phyloP scores from a whole-genome alignment of 1,284 basidiomycete genomes.

The Pseudozyma thailandica region DNA sequence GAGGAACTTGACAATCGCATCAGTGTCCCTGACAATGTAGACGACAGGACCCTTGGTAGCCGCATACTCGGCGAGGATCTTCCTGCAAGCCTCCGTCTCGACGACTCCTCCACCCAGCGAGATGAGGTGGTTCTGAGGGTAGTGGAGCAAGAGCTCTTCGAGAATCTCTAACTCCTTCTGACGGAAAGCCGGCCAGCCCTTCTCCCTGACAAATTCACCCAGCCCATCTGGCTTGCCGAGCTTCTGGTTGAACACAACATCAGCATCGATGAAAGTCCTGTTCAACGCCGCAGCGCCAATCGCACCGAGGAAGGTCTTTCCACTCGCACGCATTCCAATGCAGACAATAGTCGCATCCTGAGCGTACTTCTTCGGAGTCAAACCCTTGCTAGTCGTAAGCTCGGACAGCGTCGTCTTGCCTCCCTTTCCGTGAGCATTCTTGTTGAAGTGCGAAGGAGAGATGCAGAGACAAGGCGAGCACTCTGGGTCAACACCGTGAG shows the following conservation, averaged over 20 bases:
- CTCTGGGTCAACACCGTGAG: conserved; percentile 82
- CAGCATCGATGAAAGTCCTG: conserved; percentile 88
- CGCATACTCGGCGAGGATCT: conserved; percentile 78
- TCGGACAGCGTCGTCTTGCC: conserved; percentile 9
- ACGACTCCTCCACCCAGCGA: conserved; percentile 96
- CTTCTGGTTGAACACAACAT: conserved; percentile 79
- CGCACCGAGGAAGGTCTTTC: conserved; percentile 89
- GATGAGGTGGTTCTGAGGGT: conserved; percentile 69
- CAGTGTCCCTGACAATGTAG: conserved; percentile 77
- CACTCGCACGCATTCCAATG: conserved; percentile 96
- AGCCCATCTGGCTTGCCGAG: conserved; percentile 72
- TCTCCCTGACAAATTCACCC: conserved; percentile 79
- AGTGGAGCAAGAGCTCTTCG: conserved; percentile 64
- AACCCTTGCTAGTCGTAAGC: conserved; percentile 27
- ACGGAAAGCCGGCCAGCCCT: conserved; percentile 84
- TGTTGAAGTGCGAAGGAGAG: conserved; percentile 50
- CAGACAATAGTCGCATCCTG: conserved; percentile 79
- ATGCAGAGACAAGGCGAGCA: conserved; percentile 50
- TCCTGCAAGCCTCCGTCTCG: conserved; percentile 76
- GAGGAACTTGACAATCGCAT: conserved; percentile 81
- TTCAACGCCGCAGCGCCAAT: conserved; percentile 80
- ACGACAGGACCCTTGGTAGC: conserved; percentile 75
- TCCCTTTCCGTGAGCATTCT: conserved; percentile 48
- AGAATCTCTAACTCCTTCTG: conserved; percentile 69
- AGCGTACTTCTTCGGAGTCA: conserved; percentile 66